Percentiles rank a stretch among this genome's conserved stretches.
Conservation (phyloP, 345 rosid genomes). For the Gossypium sturtianum region DNA sequence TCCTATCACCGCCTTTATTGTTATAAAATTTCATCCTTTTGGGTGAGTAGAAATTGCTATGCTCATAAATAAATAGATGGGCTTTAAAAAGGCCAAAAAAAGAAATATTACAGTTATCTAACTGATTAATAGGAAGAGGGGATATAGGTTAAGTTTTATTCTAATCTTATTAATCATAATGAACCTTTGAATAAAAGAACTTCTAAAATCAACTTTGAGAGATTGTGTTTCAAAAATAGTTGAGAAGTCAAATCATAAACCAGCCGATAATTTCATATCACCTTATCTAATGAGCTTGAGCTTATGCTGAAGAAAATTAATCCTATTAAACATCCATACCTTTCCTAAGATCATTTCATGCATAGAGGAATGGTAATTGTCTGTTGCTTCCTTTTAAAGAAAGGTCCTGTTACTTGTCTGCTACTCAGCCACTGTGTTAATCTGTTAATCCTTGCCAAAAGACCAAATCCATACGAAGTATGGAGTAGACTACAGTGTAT, state of each 20-base stretch:
- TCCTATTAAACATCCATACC: not conserved
- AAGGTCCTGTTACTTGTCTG: not conserved
- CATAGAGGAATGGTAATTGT: not conserved
- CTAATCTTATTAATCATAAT: not conserved
- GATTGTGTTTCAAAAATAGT: not conserved
- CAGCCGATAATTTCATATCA: not conserved
- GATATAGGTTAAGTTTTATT: not conserved
- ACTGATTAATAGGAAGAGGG: not conserved
- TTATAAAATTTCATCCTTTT: not conserved
- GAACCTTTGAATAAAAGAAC: not conserved
- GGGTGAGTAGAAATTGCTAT: not conserved
- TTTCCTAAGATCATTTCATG: not conserved
- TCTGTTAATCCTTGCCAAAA: not conserved
- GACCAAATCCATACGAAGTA: too few relatives aligned
- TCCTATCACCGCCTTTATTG: not conserved
- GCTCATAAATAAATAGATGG: not conserved
- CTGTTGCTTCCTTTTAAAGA: not conserved
- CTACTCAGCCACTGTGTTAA: not conserved
- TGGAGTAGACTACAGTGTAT: not conserved
- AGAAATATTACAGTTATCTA: not conserved
- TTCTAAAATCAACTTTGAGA: not conserved
- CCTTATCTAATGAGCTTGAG: not conserved
- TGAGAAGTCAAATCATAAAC: not conserved
- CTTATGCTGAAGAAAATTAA: not conserved
- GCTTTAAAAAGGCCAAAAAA: not conserved